phyloP scores from a whole-genome alignment of 306 rosid genomes.

The Abrus pulchellus region DNA sequence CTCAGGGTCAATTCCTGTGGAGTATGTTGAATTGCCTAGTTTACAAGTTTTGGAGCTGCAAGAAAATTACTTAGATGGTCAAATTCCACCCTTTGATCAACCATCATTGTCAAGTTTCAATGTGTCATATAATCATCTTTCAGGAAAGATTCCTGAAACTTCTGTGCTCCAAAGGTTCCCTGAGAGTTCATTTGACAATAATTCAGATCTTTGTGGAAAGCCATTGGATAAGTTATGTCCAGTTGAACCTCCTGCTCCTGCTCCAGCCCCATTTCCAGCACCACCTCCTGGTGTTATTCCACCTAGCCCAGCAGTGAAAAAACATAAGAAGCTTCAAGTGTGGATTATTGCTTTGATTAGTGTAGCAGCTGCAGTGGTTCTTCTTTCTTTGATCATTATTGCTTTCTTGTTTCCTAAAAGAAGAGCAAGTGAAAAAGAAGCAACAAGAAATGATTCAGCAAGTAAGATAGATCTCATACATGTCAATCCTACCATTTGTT shows the following conservation, averaged over 20 bases:
- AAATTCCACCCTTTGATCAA: conserved; percentile 73
- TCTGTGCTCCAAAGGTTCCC: conserved; percentile 61
- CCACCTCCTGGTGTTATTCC: conserved; percentile 30
- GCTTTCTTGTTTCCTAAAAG: conserved; percentile 50
- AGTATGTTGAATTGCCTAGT: conserved; percentile 53
- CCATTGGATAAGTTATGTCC: conserved; percentile 63
- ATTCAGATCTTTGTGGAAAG: conserved; percentile 69
- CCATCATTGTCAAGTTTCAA: conserved; percentile 60
- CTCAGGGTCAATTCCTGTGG: conserved; percentile 60
- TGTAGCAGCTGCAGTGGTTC: conserved; percentile 48
- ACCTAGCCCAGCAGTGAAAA: conserved; percentile 36
- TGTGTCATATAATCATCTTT: conserved; percentile 68
- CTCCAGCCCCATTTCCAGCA: conserved; percentile 4
- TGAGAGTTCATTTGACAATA: conserved; percentile 57
- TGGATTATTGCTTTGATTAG: conserved; percentile 58
- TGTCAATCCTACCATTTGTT: conserved; percentile 5
- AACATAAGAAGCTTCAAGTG: conserved; percentile 43
- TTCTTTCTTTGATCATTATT: conserved; percentile 43
- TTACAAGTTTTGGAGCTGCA: conserved; percentile 59
- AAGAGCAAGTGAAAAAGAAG: conserved; percentile 47
- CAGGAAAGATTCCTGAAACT: conserved; percentile 67
- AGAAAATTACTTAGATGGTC: conserved; percentile 56
- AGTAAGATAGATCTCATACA: conserved; percentile 48
- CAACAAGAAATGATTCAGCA: conserved; percentile 46
- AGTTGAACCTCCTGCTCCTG: conserved; percentile 46